Evolutionary conservation across 805 yeast genomes (phyloP), one percentile per base, ranked within the genome.

Genomic region (Schizosaccharomyces cryophilus): DNA sequence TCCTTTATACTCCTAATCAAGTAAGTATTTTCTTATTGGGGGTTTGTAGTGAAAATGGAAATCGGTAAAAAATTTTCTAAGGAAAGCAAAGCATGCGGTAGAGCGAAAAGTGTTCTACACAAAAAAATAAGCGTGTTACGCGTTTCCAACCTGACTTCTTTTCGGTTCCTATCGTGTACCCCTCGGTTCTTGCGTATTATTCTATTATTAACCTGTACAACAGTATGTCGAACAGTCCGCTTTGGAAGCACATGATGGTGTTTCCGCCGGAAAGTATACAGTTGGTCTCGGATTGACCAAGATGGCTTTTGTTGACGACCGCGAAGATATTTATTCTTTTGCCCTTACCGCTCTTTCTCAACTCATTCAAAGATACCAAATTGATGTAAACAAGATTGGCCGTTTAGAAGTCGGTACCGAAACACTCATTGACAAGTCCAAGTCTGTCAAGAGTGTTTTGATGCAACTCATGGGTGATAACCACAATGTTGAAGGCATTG

Each of bases 361-460:
- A 63, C 79, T 93, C 69, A 74, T 93, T 68, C 77, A 81, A 69
- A 83, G 88, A 77, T 83, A 87, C 79, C 77, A 82, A 72, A 79
- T 93, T 67, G 96, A 90, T 72, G 80, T 87, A 60, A 75, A 77
- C 70, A 74, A 79, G 62, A 81, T 93, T 69, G 98, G 98, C 67
- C 83, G 98, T 73, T 78, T 93, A 68, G 98, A 93, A 75, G 97
- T 93, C 64, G 98, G 98, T 69, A 93, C 98, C 62, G 98, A 93
- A 77, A 90, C 98, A 60, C 77, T 93, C 68, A 78, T 93, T 67
- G 98, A 93, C 75, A 93, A 93, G 75, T 88, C 97, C 67, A 93
- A 93, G 77, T 85, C 95, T 54, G 95, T 90, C 70, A 93, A 93
- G 77, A 81, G 96, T 45, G 95, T 93, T 54, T 78, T 93, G 73